phyloP scores from a whole-genome alignment of 371 early-diverging fungal species.

The Circinella umbellata region DNA sequence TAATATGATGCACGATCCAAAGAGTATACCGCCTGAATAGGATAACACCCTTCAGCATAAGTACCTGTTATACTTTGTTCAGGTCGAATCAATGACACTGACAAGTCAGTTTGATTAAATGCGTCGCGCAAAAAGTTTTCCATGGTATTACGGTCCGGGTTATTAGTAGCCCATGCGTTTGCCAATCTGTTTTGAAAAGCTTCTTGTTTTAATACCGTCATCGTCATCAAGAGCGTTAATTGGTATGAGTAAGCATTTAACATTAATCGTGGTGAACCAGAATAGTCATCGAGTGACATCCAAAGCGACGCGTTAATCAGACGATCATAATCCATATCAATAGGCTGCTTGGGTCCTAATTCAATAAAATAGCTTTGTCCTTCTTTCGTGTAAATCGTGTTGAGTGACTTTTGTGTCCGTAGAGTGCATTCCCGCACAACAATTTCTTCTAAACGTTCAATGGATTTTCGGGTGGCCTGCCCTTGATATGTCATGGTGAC shows the following conservation, averaged over 20 bases:
- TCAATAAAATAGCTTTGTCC: not conserved
- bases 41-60: not conserved
- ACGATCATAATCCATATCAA: constrained; percentile 16
- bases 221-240: not conserved
- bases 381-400: constrained; percentile 4
- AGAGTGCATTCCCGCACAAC: constrained; percentile 16
- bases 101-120: not conserved
- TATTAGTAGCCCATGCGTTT: not conserved
- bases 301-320: constrained; percentile 4
- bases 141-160: constrained; percentile 3
- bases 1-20: constrained; percentile 6
- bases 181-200: constrained; percentile 3
- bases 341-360: not conserved
- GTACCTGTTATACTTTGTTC: not conserved
- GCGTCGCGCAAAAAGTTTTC: constrained; percentile 2
- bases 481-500: constrained; percentile 7
- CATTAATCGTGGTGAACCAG: not conserved
- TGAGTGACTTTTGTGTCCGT: constrained; percentile 3
- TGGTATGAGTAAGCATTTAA: constrained; percentile 18
- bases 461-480: not conserved
- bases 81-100: not conserved
- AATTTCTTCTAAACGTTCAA: constrained; percentile 1
- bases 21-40: not conserved
- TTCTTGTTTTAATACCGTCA: not conserved
- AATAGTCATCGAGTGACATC: not conserved